These are phyloP conservation scores for Endoconidiophora laricicola DNA, from an alignment of 2,329 filamentous ascomycete genomes.

Conservation along the genomic window DNA sequence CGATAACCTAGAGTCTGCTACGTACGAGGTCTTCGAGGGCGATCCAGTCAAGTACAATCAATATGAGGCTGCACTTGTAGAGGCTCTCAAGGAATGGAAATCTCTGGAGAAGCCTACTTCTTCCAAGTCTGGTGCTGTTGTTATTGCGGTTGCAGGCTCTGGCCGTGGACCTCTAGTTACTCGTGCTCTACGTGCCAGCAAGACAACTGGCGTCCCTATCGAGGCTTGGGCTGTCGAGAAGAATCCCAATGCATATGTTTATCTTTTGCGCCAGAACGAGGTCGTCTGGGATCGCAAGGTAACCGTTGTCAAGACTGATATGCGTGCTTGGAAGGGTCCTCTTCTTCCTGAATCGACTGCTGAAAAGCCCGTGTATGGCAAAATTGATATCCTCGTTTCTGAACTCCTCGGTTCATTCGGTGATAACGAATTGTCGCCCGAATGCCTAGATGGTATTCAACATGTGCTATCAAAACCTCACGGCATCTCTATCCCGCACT, in stretches of 20 bases:
- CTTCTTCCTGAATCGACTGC: slow-evolving; percentile 28
- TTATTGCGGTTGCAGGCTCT: slow-evolving; percentile 84
- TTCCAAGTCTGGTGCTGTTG: slow-evolving; percentile 51
- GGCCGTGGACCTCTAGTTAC: slow-evolving; percentile 86
- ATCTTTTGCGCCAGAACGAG: slow-evolving; percentile 74
- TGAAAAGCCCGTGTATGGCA: slow-evolving; percentile 34
- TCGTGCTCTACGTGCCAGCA: slow-evolving; percentile 65
- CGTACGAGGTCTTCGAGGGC: slow-evolving; percentile 96
- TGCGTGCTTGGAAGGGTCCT: slow-evolving; percentile 90
- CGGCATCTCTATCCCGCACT: slow-evolving; percentile 84
- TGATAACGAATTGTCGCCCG: slow-evolving; percentile 91
- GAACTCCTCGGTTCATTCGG: slow-evolving; percentile 90
- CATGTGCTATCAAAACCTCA: slow-evolving; percentile 62
- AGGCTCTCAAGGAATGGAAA: slow-evolving; percentile 68
- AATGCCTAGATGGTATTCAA: slow-evolving; percentile 91
- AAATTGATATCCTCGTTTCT: slow-evolving; percentile 84
- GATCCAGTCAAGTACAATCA: slow-evolving; percentile 96
- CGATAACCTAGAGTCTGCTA: slow-evolving; percentile 91
- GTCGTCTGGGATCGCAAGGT: slow-evolving; percentile 66
- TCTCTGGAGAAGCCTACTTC: slow-evolving; percentile 56
- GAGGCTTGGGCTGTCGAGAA: slow-evolving; percentile 91
- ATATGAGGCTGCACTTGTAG: slow-evolving; percentile 72
- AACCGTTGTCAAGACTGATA: slow-evolving; percentile 85
- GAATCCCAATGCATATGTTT: slow-evolving; percentile 93
- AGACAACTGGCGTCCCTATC: slow-evolving; percentile 57